Base-by-base conservation (phyloP, 202 grass and related monocot species). In the Hordeum pubiflorum region DNA sequence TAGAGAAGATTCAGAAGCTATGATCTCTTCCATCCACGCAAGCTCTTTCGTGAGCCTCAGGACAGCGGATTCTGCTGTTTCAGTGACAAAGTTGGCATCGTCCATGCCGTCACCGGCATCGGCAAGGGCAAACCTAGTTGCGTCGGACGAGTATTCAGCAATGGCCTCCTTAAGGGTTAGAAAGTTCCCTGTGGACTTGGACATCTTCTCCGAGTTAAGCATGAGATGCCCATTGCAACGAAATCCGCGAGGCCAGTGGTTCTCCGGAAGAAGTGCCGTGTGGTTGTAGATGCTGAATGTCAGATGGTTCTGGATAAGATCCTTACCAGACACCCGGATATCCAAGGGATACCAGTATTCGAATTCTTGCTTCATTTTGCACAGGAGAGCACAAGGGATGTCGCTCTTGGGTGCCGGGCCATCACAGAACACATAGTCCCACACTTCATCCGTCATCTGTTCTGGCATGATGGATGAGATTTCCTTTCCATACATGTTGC, bases 71-170 rank as follows among this genome's bases (percentile, higher is more conserved):
- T 92, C 90, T 74, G 93, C 87, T 15, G 88, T 96, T 37, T 96
- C 88, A 60, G 74, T 89, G 17, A 92, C 93, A 71, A 96, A 96
- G 80, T 96, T 96, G 58, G 93, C 89, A 41, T 95, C 89, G 72
- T 95, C 93, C 89, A 92, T 88, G 63, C 89, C 86, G 14, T 90
- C 93, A 4, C 90, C 93, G 77, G 93, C 87, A 82, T 96, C 90
- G 76, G 90, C 87, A 65, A 92, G 85, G 48, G 90, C 78, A 65
- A 92, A 87, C 46, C 90, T 64, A 70, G 90, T 92, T 72, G 90
- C 90, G 68, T 92, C 87, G 33, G 90, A 89, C 61, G 86, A 89
- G 72, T 81, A 89, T 31, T 92, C 59, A 20, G 84, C 77, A 76
- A 84, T 89, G 48, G 90, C 90, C 77, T 92, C 59, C 63, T 54